Conservation (phyloP, 1,284 basidiomycete species). For the Ceratobasidium papillatum region DNA sequence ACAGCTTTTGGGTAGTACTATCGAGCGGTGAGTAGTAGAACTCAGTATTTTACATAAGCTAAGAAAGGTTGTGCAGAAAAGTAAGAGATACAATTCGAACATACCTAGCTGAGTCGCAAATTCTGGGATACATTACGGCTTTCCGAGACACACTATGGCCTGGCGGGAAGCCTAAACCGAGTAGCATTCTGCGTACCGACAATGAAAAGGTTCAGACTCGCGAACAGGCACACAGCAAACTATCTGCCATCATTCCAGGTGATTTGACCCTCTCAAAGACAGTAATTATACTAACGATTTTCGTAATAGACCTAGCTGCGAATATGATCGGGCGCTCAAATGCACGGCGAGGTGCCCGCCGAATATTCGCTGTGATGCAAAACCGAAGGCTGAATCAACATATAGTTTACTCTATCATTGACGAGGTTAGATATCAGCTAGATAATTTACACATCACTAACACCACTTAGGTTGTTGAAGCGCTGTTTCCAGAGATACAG, state of each 20-base stretch:
- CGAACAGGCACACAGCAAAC: slow-evolving; percentile 86
- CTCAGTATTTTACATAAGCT: neutral
- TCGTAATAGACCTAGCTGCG: slow-evolving; percentile 81
- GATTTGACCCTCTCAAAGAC: slow-evolving; percentile 45
- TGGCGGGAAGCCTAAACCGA: slow-evolving; percentile 73
- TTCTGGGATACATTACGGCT: slow-evolving; percentile 70
- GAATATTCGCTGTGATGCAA: slow-evolving; percentile 91
- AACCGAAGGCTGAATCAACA: slow-evolving; percentile 93
- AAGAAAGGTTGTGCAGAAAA: slow-evolving; percentile 64
- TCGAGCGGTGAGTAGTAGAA: slow-evolving; percentile 76
- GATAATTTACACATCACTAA: slow-evolving; percentile 6
- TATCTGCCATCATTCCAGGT: slow-evolving; percentile 92
- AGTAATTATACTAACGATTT: neutral
- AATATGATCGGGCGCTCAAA: slow-evolving; percentile 97
- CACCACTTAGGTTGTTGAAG: slow-evolving; percentile 61
- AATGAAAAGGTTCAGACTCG: slow-evolving; percentile 83
- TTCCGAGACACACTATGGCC: slow-evolving; percentile 86
- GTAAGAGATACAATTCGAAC: slow-evolving; percentile 78
- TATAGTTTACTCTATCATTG: slow-evolving; percentile 84
- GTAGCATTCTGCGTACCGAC: slow-evolving; percentile 70
- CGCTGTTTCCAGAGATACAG: slow-evolving; percentile 66
- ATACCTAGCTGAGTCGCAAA: slow-evolving; percentile 68
- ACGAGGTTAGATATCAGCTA: slow-evolving; percentile 69
- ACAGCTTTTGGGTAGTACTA: slow-evolving; percentile 93
- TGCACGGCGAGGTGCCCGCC: slow-evolving; percentile 86